Percentiles rank a stretch among this genome's conserved stretches.
Evolutionary conservation across 495 filamentous ascomycete genomes (phyloP).

Genomic region (Lophiotrema nucula): DNA sequence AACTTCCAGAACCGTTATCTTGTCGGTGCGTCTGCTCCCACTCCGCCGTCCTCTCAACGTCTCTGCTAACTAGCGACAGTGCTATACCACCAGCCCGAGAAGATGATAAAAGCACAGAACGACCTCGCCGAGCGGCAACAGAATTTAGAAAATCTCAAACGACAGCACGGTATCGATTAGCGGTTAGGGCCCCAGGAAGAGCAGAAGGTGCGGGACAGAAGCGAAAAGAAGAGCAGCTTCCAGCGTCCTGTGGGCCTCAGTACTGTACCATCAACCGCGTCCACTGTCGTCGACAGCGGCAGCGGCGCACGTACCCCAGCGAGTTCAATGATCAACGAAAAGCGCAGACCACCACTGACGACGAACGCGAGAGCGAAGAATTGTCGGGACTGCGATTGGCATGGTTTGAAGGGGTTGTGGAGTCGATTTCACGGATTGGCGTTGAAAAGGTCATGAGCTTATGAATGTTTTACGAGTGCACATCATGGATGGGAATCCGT

Average conservation of each 20-base stretch:
- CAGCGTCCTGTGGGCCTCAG: slow-evolving; percentile 31
- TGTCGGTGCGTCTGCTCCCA: slow-evolving; percentile 67
- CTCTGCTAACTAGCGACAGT: slow-evolving; percentile 52
- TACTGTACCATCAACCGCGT: slow-evolving; percentile 4
- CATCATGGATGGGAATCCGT: too few species aligned
- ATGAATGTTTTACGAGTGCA: too few species aligned
- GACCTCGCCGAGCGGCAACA: slow-evolving; percentile 92
- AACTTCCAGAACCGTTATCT: slow-evolving; percentile 99
- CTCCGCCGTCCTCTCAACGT: neutral
- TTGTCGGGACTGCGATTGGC: slow-evolving; percentile 22
- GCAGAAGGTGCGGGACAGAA: slow-evolving; percentile 17
- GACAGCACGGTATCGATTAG: slow-evolving; percentile 98
- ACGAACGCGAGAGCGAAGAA: slow-evolving; percentile 1
- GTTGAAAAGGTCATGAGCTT: slow-evolving; percentile 30
- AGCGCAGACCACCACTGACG: slow-evolving; percentile 3
- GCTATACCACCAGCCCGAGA: slow-evolving; percentile 97
- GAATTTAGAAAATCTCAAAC: slow-evolving; percentile 96
- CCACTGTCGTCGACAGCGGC: too few species aligned
- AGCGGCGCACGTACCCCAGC: slow-evolving; percentile 4
- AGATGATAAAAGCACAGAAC: slow-evolving; percentile 90
- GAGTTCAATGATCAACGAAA: slow-evolving; percentile 16
- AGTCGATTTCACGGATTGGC: slow-evolving; percentile 24
- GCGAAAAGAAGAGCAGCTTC: slow-evolving; percentile 11
- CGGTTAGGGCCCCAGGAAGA: slow-evolving; percentile 38
- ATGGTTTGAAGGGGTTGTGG: slow-evolving; percentile 22